Percentiles rank a stretch among this genome's conserved stretches.
Conservation (phyloP, 1,284 basidiomycete genomes). For the Sphaerobolus stellatus region DNA sequence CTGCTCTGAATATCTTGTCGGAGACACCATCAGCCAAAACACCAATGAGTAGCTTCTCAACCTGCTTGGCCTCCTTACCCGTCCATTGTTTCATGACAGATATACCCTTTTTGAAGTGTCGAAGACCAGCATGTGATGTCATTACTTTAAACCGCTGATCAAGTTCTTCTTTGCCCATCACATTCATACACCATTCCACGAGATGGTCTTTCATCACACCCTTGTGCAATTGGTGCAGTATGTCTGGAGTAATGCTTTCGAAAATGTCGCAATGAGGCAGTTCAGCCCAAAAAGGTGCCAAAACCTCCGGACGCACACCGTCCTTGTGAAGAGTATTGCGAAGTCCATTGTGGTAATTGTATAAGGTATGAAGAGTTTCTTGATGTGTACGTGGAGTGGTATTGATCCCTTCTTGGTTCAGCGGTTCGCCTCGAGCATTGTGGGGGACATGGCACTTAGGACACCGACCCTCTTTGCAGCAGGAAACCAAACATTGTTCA, state of each 20-base stretch:
- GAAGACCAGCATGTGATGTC: constrained; percentile 17
- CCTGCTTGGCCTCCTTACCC: constrained; percentile 12
- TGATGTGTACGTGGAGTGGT: constrained; percentile 31
- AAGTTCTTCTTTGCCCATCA: constrained; percentile 18
- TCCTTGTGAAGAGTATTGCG: not conserved
- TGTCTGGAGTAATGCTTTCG: constrained; percentile 23
- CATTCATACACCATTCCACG: constrained; percentile 22
- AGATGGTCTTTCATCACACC: constrained; percentile 33
- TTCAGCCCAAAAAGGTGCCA: constrained; percentile 21
- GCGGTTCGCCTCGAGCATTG: constrained; percentile 13
- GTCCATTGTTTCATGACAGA: constrained; percentile 26
- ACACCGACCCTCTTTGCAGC: constrained; percentile 20
- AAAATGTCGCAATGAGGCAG: constrained; percentile 27
- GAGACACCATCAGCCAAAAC: constrained; percentile 13
- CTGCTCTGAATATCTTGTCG: not conserved
- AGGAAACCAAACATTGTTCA: constrained; percentile 24
- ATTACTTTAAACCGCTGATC: constrained; percentile 24
- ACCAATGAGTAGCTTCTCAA: constrained; percentile 15
- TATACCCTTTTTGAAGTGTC: constrained; percentile 28
- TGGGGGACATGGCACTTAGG: constrained; percentile 17
- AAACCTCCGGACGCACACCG: not conserved
- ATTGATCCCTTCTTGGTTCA: not conserved
- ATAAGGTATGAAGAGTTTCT: too few relatives aligned
- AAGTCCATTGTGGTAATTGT: not conserved
- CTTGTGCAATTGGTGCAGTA: constrained; percentile 27